These are phyloP conservation scores for Microcyclospora pomicola DNA, from an alignment of 2,329 filamentous ascomycete species.

Conservation along the genomic window DNA sequence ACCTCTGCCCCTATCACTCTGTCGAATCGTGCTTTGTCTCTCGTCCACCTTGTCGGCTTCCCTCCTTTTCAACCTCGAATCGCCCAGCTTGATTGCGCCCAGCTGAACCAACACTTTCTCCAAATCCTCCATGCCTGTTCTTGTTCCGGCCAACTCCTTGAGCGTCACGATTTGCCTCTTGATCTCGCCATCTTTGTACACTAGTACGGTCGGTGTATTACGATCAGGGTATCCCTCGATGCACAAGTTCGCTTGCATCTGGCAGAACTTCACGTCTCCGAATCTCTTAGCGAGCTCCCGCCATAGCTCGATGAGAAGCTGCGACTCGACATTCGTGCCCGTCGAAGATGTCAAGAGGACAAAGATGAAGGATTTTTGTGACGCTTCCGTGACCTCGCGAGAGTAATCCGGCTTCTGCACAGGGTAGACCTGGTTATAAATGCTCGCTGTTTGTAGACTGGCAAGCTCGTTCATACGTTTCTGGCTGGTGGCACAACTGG, in stretches of 20 bases:
- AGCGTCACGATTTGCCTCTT: constrained; percentile 85
- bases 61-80: constrained; percentile 58
- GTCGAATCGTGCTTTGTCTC: constrained; percentile 9
- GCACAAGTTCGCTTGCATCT: constrained; percentile 81
- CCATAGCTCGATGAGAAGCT: constrained; percentile 75
- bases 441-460: constrained; percentile 57
- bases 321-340: constrained; percentile 72
- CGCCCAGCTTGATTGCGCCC: constrained; percentile 63
- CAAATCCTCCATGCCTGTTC: constrained; percentile 55
- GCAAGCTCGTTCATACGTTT: constrained; percentile 77
- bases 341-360: constrained; percentile 70
- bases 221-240: constrained; percentile 93
- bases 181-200: constrained; percentile 89
- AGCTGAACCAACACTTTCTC: constrained; percentile 71
- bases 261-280: constrained; percentile 93
- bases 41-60: constrained; percentile 41
- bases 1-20: constrained; percentile 19
- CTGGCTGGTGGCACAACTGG: constrained; percentile 35
- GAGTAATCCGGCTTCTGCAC: constrained; percentile 89
- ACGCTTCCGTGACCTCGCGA: constrained; percentile 82
- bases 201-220: constrained; percentile 85
- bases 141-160: constrained; percentile 58
- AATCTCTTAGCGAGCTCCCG: constrained; percentile 69
- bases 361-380: constrained; percentile 50
- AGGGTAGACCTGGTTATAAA: constrained; percentile 85